Percentiles rank a stretch among this genome's conserved stretches.
Conservation (phyloP, 257 asterid species). For the Forsythia suspensa region DNA sequence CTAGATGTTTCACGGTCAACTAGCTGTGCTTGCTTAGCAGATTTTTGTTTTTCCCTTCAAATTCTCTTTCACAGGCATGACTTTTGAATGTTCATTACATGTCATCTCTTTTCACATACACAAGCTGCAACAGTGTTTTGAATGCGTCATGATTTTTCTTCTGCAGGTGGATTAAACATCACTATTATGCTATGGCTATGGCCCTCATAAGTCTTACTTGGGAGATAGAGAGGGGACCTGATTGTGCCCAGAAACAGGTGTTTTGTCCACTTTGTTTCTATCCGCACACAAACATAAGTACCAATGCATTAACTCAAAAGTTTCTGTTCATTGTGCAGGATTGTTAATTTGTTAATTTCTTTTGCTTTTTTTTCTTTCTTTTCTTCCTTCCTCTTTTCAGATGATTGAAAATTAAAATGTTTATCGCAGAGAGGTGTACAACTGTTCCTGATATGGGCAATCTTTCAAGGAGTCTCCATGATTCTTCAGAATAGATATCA, state of each 20-base stretch:
- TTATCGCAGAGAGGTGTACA: conserved; percentile 73
- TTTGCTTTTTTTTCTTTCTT: not conserved
- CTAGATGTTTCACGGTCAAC: not conserved
- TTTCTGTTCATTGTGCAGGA: not conserved
- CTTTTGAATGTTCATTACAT: not conserved
- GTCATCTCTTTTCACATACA: not conserved
- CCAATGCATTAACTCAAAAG: conserved; percentile 8
- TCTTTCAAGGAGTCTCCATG: conserved; percentile 96
- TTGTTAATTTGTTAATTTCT: not conserved
- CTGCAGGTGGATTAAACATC: conserved; percentile 96
- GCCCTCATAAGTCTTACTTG: conserved; percentile 97
- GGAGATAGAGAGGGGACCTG: conserved; percentile 86
- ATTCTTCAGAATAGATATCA: conserved; percentile 91
- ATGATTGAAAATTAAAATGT: conserved; percentile 17
- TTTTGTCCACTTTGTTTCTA: conserved; percentile 1
- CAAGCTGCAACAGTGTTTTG: conserved; percentile 7
- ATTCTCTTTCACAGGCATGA: not conserved
- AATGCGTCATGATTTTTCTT: conserved; percentile 11
- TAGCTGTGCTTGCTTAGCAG: not conserved
- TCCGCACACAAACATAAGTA: not conserved
- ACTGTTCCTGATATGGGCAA: conserved; percentile 85
- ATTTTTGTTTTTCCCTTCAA: not conserved
- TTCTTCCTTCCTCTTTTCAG: not conserved
- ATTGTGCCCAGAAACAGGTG: conserved; percentile 90
- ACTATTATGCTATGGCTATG: conserved; percentile 93